Evolutionary conservation across 176 grass and related monocot genomes (phyloP).

Genomic region (Olyra latifolia): DNA sequence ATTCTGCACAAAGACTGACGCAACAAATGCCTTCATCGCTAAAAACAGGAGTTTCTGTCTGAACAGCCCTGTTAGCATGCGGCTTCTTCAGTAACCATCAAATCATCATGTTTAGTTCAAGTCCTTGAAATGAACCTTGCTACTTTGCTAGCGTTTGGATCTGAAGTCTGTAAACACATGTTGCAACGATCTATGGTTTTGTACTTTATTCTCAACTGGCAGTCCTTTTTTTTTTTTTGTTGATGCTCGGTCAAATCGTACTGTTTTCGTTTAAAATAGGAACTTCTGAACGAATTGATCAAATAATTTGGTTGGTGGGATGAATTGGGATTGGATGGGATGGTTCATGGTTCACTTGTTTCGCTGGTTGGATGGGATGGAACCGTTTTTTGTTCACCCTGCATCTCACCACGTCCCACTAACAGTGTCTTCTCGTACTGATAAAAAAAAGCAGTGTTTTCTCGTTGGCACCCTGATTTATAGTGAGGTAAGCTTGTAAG

Average conservation of each 20-base stretch:
- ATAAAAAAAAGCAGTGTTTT: too few species aligned
- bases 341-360: too few species aligned
- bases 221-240: not conserved
- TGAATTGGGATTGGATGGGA: too few species aligned
- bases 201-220: not conserved
- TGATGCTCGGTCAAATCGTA: conserved; percentile 17
- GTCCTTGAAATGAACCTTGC: not conserved
- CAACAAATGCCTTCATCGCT: conserved; percentile 55
- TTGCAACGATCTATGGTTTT: not conserved
- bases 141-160: not conserved
- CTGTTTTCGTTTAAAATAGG: not conserved
- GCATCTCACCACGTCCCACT: too few species aligned
- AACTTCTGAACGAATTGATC: not conserved
- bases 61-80: conserved; percentile 59
- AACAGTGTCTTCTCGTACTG: too few species aligned
- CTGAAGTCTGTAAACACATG: not conserved
- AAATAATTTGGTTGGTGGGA: not conserved
- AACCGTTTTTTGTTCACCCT: too few species aligned
- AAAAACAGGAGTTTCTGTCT: conserved; percentile 90
- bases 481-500: too few species aligned
- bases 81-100: conserved; percentile 63
- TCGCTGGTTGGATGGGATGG: too few species aligned
- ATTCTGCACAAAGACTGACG: conserved; percentile 63
- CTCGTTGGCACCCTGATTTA: too few species aligned
- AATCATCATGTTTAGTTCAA: not conserved